Evolutionary conservation across 2,329 filamentous ascomycete species (phyloP).

Genomic region (Colletotrichum siamense): DNA sequence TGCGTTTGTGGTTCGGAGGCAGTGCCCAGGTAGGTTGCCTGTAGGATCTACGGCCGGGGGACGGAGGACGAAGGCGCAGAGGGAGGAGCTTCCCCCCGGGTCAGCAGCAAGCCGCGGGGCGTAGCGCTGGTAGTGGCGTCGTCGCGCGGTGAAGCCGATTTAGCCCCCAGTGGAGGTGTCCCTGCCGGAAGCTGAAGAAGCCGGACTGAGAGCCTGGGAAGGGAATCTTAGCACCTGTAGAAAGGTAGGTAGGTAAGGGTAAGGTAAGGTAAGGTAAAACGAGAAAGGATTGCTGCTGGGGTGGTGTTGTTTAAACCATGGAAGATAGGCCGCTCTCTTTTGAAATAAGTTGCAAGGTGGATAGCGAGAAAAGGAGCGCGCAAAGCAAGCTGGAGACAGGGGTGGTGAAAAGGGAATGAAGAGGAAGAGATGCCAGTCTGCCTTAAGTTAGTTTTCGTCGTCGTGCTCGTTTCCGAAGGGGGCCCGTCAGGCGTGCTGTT

Average conservation of each 20-base stretch:
- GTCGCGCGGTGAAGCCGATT: conserved; percentile 1
- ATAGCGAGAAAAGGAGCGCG: background rate
- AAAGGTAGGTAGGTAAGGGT: background rate
- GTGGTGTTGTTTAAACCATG: background rate
- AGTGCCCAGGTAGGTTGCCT: background rate
- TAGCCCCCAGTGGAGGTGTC: background rate
- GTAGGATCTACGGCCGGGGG: background rate
- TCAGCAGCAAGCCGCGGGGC: background rate
- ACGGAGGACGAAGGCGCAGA: conserved; percentile 8
- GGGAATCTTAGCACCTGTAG: background rate
- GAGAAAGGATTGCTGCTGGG: background rate
- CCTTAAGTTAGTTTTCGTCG: background rate
- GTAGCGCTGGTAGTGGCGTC: conserved; percentile 6
- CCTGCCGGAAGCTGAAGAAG: background rate
- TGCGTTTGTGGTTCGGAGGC: background rate
- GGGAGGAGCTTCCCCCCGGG: background rate
- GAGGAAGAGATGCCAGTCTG: background rate
- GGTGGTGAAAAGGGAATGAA: background rate
- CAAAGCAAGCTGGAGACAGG: background rate
- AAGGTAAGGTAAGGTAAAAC: background rate
- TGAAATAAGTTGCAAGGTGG: background rate
- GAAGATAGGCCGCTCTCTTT: background rate
- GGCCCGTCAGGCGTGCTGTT: background rate
- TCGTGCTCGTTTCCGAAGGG: background rate
- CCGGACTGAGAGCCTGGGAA: background rate